These are phyloP conservation scores for Solanum ossicruentum DNA, from an alignment of 257 asterid species.

Conservation along the genomic window DNA sequence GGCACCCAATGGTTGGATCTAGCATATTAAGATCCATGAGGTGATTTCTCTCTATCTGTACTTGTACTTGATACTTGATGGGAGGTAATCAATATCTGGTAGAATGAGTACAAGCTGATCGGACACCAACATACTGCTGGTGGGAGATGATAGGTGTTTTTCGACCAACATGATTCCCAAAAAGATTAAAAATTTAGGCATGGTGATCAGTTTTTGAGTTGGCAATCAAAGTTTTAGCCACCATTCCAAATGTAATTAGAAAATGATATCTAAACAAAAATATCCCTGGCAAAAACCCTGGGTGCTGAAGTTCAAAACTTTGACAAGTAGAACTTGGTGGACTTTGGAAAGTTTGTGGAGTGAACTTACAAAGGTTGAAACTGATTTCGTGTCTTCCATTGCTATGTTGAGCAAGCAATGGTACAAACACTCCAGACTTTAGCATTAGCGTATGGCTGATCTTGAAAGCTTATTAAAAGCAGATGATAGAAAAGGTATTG, in stretches of 20 bases:
- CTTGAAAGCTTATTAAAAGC: constrained; percentile 38
- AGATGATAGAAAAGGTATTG: constrained; percentile 44
- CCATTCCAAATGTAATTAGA: not conserved
- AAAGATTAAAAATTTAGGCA: too few species aligned
- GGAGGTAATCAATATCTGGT: accelerated
- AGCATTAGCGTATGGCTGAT: constrained; percentile 44
- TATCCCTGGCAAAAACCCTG: not conserved
- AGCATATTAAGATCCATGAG: too few species aligned
- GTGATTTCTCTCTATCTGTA: too few species aligned
- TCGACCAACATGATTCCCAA: too few species aligned
- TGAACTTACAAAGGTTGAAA: not conserved
- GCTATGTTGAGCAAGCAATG: constrained; percentile 62
- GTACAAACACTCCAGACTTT: constrained; percentile 54
- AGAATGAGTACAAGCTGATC: too few species aligned
- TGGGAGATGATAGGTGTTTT: too few species aligned
- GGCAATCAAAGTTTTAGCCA: not conserved
- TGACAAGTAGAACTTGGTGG: not conserved
- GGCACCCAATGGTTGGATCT: too few species aligned
- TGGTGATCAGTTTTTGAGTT: too few species aligned
- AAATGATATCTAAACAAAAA: not conserved
- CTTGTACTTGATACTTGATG: too few species aligned
- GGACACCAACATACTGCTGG: too few species aligned
- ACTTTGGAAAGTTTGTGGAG: not conserved
- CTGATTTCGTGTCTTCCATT: constrained; percentile 63
- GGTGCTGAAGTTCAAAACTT: not conserved